A percentile compares a stretch with the other conserved stretches of the same genome.
phyloP scores from a whole-genome alignment of 1,284 basidiomycete genomes.

The Puccinia horiana region DNA sequence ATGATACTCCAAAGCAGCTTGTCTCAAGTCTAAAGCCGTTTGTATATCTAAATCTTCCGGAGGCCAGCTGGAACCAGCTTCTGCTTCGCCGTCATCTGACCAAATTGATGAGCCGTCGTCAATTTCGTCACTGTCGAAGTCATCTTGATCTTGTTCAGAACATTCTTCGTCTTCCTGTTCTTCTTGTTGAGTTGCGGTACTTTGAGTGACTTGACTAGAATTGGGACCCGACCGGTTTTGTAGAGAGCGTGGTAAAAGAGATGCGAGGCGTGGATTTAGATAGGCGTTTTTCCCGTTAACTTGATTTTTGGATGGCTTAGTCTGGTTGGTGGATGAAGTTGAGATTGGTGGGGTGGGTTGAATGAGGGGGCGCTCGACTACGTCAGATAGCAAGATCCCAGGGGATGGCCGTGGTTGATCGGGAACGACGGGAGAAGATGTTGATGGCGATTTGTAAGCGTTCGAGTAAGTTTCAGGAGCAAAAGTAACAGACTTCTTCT shows the following conservation, averaged over 20 bases:
- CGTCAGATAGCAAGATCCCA: slow-evolving; percentile 34
- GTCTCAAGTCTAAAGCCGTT: slow-evolving; percentile 39
- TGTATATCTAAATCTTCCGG: slow-evolving; percentile 43
- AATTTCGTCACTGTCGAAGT: slow-evolving; percentile 18
- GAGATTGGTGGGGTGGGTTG: background rate
- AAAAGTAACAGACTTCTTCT: slow-evolving; percentile 47
- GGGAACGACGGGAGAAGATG: background rate
- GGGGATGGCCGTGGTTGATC: background rate
- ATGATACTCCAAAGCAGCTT: slow-evolving; percentile 47
- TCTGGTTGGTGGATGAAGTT: background rate
- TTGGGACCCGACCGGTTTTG: background rate
- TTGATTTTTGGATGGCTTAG: background rate
- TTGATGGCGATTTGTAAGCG: background rate
- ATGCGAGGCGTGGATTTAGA: slow-evolving; percentile 34
- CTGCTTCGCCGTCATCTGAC: slow-evolving; percentile 21
- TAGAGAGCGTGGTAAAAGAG: slow-evolving; percentile 35
- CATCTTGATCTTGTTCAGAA: slow-evolving; percentile 3
- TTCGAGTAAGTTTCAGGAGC: slow-evolving; percentile 31
- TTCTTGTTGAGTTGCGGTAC: background rate
- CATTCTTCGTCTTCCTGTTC: slow-evolving; percentile 11
- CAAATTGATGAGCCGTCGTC: slow-evolving; percentile 21
- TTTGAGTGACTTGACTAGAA: background rate
- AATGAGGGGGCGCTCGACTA: slow-evolving; percentile 26
- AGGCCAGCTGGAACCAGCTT: slow-evolving; percentile 27
- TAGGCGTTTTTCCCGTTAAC: slow-evolving; percentile 43